These are phyloP conservation scores for Lentinula lateritia DNA, from an alignment of 768 basidiomycete species.

Conservation along the genomic window DNA sequence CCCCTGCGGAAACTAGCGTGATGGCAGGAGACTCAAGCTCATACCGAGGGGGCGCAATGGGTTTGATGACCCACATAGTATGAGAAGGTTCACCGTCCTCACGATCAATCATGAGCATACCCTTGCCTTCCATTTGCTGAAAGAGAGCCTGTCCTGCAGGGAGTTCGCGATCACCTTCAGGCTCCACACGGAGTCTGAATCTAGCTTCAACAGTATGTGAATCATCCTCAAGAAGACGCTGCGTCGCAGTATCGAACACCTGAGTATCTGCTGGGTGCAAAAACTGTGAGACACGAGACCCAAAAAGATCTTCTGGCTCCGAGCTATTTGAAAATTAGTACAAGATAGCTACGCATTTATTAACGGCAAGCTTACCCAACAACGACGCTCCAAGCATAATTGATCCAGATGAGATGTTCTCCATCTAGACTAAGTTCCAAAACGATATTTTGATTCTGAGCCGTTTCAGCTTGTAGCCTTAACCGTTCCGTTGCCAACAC, in stretches of 20 bases:
- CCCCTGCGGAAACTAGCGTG: slow-evolving; percentile 42
- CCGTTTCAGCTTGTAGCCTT: slow-evolving; percentile 86
- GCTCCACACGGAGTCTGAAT: slow-evolving; percentile 79
- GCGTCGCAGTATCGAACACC: slow-evolving; percentile 84
- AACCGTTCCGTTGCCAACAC: slow-evolving; percentile 86
- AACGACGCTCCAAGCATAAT: slow-evolving; percentile 91
- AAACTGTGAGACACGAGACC: slow-evolving; percentile 75
- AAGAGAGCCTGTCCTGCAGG: slow-evolving; percentile 46
- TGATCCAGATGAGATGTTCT: slow-evolving; percentile 93
- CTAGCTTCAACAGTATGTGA: slow-evolving; percentile 90
- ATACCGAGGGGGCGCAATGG: slow-evolving; percentile 65
- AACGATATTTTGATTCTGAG: slow-evolving; percentile 94
- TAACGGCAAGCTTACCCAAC: slow-evolving; percentile 59
- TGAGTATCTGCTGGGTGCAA: slow-evolving; percentile 75
- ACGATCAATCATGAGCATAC: slow-evolving; percentile 97
- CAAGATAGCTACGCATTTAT: slow-evolving; percentile 1
- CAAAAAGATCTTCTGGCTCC: slow-evolving; percentile 74
- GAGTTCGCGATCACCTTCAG: slow-evolving; percentile 53
- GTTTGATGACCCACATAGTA: slow-evolving; percentile 97
- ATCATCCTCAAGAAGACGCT: slow-evolving; percentile 82
- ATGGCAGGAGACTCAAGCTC: slow-evolving; percentile 63
- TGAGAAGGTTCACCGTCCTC: slow-evolving; percentile 84
- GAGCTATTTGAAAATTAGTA: slow-evolving; percentile 43
- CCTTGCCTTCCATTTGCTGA: slow-evolving; percentile 94
- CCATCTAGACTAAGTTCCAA: slow-evolving; percentile 92